Evolutionary conservation across 176 grass and related monocot species (phyloP).

Genomic region (Cocos nucifera): DNA sequence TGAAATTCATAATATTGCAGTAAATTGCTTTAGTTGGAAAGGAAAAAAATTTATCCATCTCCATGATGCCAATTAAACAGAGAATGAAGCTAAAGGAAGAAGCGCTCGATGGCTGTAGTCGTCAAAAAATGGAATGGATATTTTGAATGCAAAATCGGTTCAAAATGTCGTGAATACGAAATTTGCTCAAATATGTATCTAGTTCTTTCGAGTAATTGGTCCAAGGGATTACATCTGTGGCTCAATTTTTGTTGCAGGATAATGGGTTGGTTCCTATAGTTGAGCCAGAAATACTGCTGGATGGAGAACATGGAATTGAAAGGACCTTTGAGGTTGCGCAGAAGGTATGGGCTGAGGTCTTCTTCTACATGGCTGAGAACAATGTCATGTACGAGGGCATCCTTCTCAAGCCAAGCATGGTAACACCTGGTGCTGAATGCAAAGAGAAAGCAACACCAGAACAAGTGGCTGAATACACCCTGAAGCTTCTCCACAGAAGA

Average conservation of each 20-base stretch:
- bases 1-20: too few species aligned
- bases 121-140: too few species aligned
- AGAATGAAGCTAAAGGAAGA: too few species aligned
- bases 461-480: constrained; percentile 71
- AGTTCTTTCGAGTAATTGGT: neutral
- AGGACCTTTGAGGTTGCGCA: constrained; percentile 82
- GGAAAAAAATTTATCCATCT: too few species aligned
- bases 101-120: too few species aligned
- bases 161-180: too few species aligned
- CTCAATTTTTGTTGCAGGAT: constrained; percentile 35
- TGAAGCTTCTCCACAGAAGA: constrained; percentile 90
- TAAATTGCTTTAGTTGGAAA: too few species aligned
- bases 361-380: constrained; percentile 91
- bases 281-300: constrained; percentile 90
- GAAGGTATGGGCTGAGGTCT: constrained; percentile 85
- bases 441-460: constrained; percentile 66
- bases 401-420: constrained; percentile 98
- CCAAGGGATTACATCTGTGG: neutral
- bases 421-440: constrained; percentile 86
- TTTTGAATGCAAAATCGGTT: too few species aligned
- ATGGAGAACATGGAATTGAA: constrained; percentile 77
- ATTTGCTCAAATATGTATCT: too few species aligned
- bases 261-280: constrained; percentile 97
- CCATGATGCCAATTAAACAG: too few species aligned
- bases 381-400: constrained; percentile 87